phyloP scores from a whole-genome alignment of 164 flowering plant species.

The Dillenia turbinata region DNA sequence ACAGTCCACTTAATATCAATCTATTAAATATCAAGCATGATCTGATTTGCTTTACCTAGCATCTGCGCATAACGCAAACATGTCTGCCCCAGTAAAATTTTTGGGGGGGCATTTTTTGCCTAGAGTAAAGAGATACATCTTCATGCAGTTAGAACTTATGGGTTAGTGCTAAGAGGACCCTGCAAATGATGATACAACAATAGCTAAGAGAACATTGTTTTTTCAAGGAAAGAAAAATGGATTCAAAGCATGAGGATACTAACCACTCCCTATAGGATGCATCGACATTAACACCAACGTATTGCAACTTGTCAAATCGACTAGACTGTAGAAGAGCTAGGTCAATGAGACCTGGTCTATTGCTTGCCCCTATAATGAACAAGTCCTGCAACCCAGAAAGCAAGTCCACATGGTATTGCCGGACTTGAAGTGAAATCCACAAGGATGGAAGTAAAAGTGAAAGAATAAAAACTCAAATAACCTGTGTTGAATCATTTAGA shows the following conservation, averaged over 20 bases:
- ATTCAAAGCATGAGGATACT: conserved; percentile 9
- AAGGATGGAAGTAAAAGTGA: background rate
- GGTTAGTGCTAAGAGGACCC: conserved; percentile 90
- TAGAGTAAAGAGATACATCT: conserved; percentile 66
- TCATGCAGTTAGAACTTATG: conserved; percentile 79
- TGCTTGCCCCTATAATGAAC: conserved; percentile 95
- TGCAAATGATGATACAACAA: conserved; percentile 19
- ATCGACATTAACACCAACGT: conserved; percentile 89
- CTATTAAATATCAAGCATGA: too few species aligned
- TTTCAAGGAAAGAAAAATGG: background rate
- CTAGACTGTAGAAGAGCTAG: conserved; percentile 95
- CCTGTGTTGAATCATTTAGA: conserved; percentile 84
- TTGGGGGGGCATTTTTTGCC: conserved; percentile 84
- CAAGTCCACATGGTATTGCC: background rate
- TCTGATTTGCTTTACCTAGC: conserved; percentile 4
- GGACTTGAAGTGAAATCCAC: background rate
- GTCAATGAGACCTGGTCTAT: conserved; percentile 94
- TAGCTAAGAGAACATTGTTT: background rate
- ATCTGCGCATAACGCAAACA: conserved; percentile 65
- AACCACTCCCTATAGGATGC: conserved; percentile 80
- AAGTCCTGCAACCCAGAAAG: conserved; percentile 49
- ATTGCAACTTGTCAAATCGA: conserved; percentile 87
- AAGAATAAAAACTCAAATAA: conserved; percentile 15
- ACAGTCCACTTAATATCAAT: too few species aligned
- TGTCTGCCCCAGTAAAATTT: conserved; percentile 92